A percentile compares a stretch with the other conserved stretches of the same genome.
Evolutionary conservation across 2,329 filamentous ascomycete genomes (phyloP).

Genomic region (Fonsecaea nubica): DNA sequence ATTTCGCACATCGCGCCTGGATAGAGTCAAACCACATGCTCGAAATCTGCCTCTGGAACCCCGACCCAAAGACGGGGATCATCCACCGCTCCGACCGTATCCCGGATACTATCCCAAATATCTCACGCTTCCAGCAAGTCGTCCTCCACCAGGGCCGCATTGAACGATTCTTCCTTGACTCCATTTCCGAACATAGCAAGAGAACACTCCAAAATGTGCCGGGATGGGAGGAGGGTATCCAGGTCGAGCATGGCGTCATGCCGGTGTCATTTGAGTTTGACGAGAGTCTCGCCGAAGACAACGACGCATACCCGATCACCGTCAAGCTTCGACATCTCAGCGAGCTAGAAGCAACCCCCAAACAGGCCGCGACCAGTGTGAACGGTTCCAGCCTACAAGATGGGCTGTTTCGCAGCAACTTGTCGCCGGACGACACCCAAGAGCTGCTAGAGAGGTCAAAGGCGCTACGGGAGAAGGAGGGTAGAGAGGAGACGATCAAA

Average conservation of each 20-base stretch:
- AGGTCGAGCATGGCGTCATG: slow-evolving; percentile 66
- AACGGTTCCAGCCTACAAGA: slow-evolving; percentile 50
- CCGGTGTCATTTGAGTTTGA: slow-evolving; percentile 50
- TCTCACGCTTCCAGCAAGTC: slow-evolving; percentile 69
- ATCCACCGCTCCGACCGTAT: slow-evolving; percentile 67
- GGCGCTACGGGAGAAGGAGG: slow-evolving; percentile 58
- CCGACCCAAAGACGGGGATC: slow-evolving; percentile 59
- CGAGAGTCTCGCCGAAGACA: slow-evolving; percentile 59
- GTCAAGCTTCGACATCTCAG: slow-evolving; percentile 64
- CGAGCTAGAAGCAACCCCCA: slow-evolving; percentile 64
- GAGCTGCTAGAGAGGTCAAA: slow-evolving; percentile 54
- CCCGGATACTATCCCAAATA: slow-evolving; percentile 66
- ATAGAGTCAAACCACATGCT: slow-evolving; percentile 72
- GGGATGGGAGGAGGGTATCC: slow-evolving; percentile 42
- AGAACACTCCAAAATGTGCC: slow-evolving; percentile 35
- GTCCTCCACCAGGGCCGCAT: slow-evolving; percentile 75
- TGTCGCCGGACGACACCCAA: slow-evolving; percentile 64
- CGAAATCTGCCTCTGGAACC: slow-evolving; percentile 69
- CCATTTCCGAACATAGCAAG: slow-evolving; percentile 53
- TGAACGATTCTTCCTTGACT: slow-evolving; percentile 70
- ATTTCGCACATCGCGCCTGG: slow-evolving; percentile 68
- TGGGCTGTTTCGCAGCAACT: slow-evolving; percentile 66
- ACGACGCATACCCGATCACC: slow-evolving; percentile 65
- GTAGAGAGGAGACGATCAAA: slow-evolving; percentile 26
- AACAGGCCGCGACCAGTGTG: slow-evolving; percentile 47